Evolutionary conservation across 208 protist genomes (phyloP), one percentile per base, ranked within the genome.

Genomic region (Wallacemonas rigidus): DNA sequence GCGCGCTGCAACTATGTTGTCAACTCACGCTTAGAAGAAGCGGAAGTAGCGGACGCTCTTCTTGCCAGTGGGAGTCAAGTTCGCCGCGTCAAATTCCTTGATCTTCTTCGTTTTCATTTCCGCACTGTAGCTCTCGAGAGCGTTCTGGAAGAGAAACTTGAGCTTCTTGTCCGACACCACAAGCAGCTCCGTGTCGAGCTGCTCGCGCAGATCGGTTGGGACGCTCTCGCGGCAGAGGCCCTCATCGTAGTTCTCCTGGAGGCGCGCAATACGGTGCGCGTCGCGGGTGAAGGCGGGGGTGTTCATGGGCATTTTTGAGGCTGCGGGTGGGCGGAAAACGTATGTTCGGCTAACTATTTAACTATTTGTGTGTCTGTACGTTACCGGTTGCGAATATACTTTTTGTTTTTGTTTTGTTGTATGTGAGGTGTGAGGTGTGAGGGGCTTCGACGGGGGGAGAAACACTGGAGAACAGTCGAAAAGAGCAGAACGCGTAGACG

Each of bases 181-280:
- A 1, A 94, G 76, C 50, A 45, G 58, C 36, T 82, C 58, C 40
- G 81, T 36, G 56, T 94, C 89, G 15, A 90, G 74, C 69, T 81
- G 72, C 57, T 94, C 89, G 40, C 89, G 83, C 2, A 85, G 70
- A 2, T 69, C 75, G 17, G 71, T 74, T 1, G 84, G 76, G 41
- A 94, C 71, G 35, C 76, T 79, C 71, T 94, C 89, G 17, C 89
- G 83, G 44, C 79, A 40, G n/a, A 90, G 73, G 45, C 88, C 88
- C n/a, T 80, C 79, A 51, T 93, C 75, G 79, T 94, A 94, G 71
- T 94, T 94, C 44, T 83, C 76, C 77, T 90, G 86, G 41, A 94
- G 71, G n/a, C 89, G 89, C 39, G 67, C 73, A 15, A 91, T 72
- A 77, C 89, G 89, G 36, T 69, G 54, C 9, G 84, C 74, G 55